Evolutionary conservation across 2,329 filamentous ascomycete genomes (phyloP).

Genomic region (Erysiphe neolycopersici): DNA sequence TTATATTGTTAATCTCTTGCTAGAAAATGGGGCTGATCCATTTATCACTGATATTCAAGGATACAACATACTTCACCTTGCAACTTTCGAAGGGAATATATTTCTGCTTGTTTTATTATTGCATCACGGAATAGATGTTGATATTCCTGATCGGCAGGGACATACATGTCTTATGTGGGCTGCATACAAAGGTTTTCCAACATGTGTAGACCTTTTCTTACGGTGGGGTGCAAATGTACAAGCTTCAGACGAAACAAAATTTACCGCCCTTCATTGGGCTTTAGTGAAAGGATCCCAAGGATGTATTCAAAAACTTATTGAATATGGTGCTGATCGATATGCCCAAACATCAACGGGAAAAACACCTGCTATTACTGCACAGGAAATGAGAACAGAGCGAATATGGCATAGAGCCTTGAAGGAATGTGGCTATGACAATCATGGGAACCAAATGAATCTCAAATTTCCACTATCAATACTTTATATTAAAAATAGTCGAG

Average conservation of each 20-base stretch:
- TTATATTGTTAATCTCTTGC: conserved; percentile 79
- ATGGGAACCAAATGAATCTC: conserved; percentile 42
- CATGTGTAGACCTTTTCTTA: conserved; percentile 74
- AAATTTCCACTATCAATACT: conserved; percentile 48
- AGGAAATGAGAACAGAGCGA: conserved; percentile 64
- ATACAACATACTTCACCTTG: conserved; percentile 93
- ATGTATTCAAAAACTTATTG: conserved; percentile 79
- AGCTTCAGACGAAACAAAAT: conserved; percentile 69
- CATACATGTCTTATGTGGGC: conserved; percentile 98
- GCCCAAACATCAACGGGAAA: conserved; percentile 75
- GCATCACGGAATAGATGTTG: conserved; percentile 86
- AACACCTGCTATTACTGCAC: conserved; percentile 60
- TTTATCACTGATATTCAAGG: conserved; percentile 81
- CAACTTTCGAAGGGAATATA: conserved; percentile 89
- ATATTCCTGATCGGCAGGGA: conserved; percentile 66
- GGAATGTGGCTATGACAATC: conserved; percentile 60
- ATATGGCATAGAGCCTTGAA: conserved; percentile 63
- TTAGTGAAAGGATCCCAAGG: conserved; percentile 75
- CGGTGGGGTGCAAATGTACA: conserved; percentile 91
- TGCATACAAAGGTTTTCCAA: conserved; percentile 86
- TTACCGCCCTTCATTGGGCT: conserved; percentile 90
- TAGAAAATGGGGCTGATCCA: conserved; percentile 77
- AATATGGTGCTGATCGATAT: conserved; percentile 87
- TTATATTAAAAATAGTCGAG: conserved; percentile 49
- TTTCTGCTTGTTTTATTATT: conserved; percentile 69